A percentile compares a stretch with the other conserved stretches of the same genome.
Conservation (phyloP, 306 rosid genomes). For the Cucumis melo region DNA sequence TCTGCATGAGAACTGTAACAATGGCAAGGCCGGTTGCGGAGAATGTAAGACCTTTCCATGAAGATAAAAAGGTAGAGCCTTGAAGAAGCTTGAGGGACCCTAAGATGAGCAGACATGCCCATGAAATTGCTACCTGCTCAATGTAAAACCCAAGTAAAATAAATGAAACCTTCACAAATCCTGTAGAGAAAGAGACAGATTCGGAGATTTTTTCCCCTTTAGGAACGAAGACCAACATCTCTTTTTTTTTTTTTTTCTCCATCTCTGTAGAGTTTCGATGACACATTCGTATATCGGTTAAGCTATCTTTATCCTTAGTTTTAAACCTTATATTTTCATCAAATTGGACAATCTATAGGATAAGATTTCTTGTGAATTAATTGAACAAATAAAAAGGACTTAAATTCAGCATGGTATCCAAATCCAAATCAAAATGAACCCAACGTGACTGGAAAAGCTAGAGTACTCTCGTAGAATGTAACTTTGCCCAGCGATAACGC, state of each 20-base stretch:
- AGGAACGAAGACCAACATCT: too few species aligned
- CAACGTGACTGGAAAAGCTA: not conserved
- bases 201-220: not conserved
- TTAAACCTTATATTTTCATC: not conserved
- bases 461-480: not conserved
- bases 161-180: not conserved
- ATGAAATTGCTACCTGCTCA: constrained; percentile 55
- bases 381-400: not conserved
- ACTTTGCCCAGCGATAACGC: not conserved
- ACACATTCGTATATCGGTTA: too few species aligned
- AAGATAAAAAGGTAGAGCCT: constrained; percentile 54
- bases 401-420: not conserved
- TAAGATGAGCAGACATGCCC: constrained; percentile 45
- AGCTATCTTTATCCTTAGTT: not conserved
- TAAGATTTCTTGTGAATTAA: not conserved
- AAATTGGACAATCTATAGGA: not conserved
- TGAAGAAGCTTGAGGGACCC: constrained; percentile 58
- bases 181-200: not conserved
- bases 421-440: not conserved
- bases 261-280: too few species aligned
- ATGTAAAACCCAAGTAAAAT: not conserved
- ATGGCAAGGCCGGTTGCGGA: constrained; percentile 36
- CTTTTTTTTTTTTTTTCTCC: too few species aligned
- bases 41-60: constrained; percentile 80
- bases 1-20: constrained; percentile 67